Percentiles rank a stretch among this genome's conserved stretches.
phyloP scores from a whole-genome alignment of 2,329 filamentous ascomycete species.

The Diaporthe amygdali region DNA sequence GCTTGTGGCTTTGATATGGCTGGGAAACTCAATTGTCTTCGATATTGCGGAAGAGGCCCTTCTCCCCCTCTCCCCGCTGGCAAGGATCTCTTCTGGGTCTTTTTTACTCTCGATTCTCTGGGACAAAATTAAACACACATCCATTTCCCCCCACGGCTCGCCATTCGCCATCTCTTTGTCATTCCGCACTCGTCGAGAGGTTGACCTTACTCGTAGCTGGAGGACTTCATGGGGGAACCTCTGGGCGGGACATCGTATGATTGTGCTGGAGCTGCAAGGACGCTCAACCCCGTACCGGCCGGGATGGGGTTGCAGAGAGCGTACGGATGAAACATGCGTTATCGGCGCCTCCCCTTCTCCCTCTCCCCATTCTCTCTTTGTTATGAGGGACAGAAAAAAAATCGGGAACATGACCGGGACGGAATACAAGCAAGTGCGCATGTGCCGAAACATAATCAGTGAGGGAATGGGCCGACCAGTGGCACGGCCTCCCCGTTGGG shows the following conservation, averaged over 20 bases:
- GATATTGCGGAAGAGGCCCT: background rate
- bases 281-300: background rate
- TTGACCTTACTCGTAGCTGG: slow-evolving; percentile 29
- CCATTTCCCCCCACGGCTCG: background rate
- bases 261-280: background rate
- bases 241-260: background rate
- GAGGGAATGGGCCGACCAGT: background rate
- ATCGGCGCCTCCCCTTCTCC: background rate
- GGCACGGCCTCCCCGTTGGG: no score
- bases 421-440: background rate
- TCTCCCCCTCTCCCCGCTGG: background rate
- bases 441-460: background rate
- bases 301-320: background rate
- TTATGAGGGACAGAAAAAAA: background rate
- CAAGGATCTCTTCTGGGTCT: background rate
- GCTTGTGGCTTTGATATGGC: slow-evolving; percentile 3
- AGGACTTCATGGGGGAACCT: background rate
- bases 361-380: no score
- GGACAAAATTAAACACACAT: slow-evolving; percentile 4
- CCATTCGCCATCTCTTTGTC: background rate
- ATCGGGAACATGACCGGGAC: background rate
- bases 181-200: background rate
- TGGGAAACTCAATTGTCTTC: slow-evolving; percentile 10
- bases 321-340: background rate
- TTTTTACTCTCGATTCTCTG: slow-evolving; percentile 10